A percentile compares a stretch with the other conserved stretches of the same genome.
These are phyloP conservation scores for Trichoderma brevicompactum DNA, from an alignment of 2,329 filamentous ascomycete genomes.

Conservation along the genomic window DNA sequence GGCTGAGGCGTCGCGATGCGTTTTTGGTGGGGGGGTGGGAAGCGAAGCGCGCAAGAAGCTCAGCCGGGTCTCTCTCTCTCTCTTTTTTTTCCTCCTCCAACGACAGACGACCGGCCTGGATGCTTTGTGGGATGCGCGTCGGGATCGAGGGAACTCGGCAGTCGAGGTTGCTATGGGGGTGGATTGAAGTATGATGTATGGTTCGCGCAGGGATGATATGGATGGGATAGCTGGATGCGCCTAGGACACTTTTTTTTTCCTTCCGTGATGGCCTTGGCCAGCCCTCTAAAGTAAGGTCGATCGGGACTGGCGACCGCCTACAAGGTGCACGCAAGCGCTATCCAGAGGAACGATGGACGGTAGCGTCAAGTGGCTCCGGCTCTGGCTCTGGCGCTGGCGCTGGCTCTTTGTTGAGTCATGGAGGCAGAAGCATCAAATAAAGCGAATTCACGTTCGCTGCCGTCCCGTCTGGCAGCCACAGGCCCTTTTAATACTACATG, in stretches of 20 bases:
- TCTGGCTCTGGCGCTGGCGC: background rate
- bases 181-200: slow-evolving; percentile 13
- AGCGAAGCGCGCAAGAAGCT: slow-evolving; percentile 25
- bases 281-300: slow-evolving; percentile 23
- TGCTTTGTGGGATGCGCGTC: slow-evolving; percentile 28
- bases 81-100: background rate
- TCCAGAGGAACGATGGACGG: slow-evolving; percentile 14
- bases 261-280: slow-evolving; percentile 18
- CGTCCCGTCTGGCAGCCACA: background rate
- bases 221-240: slow-evolving; percentile 27
- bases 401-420: slow-evolving; percentile 14
- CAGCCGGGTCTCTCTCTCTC: slow-evolving; percentile 11
- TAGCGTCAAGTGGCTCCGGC: background rate
- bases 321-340: slow-evolving; percentile 11
- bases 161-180: slow-evolving; percentile 10
- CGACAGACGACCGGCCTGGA: background rate
- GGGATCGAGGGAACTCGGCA: slow-evolving; percentile 5
- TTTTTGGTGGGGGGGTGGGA: slow-evolving; percentile 18
- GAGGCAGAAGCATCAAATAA: background rate
- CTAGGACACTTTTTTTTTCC: slow-evolving; percentile 29
- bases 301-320: slow-evolving; percentile 1
- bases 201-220: slow-evolving; percentile 26
- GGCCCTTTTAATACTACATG: slow-evolving; percentile 5
- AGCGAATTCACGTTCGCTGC: background rate
- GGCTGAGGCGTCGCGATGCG: slow-evolving; percentile 29